Evolutionary conservation across 2,329 filamentous ascomycete genomes (phyloP), one percentile per base, ranked within the genome.

Genomic region (Sclerotinia sclerotiorum): DNA sequence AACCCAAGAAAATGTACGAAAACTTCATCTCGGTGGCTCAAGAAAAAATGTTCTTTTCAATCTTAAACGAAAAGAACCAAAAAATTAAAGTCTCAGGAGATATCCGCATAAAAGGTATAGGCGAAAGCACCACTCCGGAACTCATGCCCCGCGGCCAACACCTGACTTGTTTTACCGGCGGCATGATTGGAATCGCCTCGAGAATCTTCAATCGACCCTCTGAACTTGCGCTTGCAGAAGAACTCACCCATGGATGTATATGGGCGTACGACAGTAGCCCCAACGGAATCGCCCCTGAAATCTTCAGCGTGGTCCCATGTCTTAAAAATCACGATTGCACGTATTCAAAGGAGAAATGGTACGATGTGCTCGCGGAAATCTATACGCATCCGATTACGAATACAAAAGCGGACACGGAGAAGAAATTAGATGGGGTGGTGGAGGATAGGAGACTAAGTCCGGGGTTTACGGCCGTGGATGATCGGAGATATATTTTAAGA

Each of bases 161-260:
- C 78, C 81, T 93, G 1, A 85, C 85, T 1, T 94, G 91, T 78
- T 94, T 91, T 75, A 82, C 85, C 3, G 90, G 90, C 5, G 91
- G 90, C 19, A 88, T 90, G 81, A 87, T 91, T 56, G 90, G 83
- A 0, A 84, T 93, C 54, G 88, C 86, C 1, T 88, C 89, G 1
- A 86, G 84, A 70, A 80, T 92, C 42, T 85, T 91, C 72, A 74
- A 82, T 60, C 81, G 80, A 1, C 80, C 81, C 0, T 81, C 84
- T 3, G 85, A 90, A 63, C 76, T 90, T 4, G 80, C 83, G 2
- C 81, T 85, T 35, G 88, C 85, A 2, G 79, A 80, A 55, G 85
- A 84, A 73, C 79, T 91, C 5, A 85, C 87, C 1, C 82, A 88
- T 67, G 88, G 88, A 5, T 90, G 88, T 72, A 81, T 89, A 7